These are phyloP conservation scores for Trichoderma sp. DNA, from an alignment of 2,329 filamentous ascomycete genomes.

Conservation along the genomic window DNA sequence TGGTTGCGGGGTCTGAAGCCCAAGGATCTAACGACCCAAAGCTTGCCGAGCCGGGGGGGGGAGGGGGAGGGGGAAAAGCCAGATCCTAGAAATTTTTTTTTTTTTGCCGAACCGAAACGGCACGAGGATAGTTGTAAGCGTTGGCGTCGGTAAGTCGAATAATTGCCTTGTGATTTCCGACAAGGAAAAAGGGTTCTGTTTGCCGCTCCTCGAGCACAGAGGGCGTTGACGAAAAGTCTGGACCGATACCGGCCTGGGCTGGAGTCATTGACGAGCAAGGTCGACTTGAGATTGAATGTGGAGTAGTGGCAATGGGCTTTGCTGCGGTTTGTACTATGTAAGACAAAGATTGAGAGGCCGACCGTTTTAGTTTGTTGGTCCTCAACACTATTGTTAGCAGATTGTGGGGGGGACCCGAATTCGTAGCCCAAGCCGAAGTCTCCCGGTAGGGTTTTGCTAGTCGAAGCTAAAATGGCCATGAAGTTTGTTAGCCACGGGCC, in stretches of 20 bases:
- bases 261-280: not conserved
- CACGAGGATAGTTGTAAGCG: not conserved
- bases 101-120: constrained; percentile 8
- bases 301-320: not conserved
- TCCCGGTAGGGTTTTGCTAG: constrained; percentile 14
- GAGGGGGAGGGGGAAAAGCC: not conserved
- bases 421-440: constrained; percentile 5
- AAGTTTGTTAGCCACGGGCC: not conserved
- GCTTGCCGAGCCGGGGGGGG: not conserved
- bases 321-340: not conserved
- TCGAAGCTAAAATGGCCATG: not conserved
- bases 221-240: not conserved
- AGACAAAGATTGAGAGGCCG: not conserved
- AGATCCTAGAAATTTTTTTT: not conserved
- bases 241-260: constrained; percentile 3
- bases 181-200: not conserved
- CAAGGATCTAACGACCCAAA: not conserved
- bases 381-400: constrained; percentile 13
- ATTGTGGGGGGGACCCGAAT: constrained; percentile 15
- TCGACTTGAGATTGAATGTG: not conserved
- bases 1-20: not conserved
- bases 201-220: not conserved
- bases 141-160: not conserved
- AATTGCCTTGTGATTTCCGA: constrained; percentile 5
- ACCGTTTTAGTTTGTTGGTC: constrained; percentile 3